Percentiles rank a stretch among this genome's conserved stretches.
Conservation (phyloP, 129 eudicot genomes). For the Lactuca sativa region DNA sequence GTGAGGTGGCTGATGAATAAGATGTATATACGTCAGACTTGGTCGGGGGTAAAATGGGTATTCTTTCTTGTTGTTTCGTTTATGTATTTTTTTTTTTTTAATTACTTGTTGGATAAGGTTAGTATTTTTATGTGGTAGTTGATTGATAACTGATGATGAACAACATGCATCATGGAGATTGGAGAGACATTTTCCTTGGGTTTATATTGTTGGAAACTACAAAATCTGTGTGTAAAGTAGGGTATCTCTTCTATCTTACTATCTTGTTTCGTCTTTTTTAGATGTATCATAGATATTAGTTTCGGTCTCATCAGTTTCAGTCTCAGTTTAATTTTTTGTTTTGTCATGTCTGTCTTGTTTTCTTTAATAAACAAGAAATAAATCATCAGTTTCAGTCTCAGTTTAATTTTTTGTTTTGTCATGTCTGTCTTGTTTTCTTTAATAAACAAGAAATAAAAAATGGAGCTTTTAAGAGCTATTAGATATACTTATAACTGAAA, state of each 20-base stretch:
- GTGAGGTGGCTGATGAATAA: conserved; percentile 17
- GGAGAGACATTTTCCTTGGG: not conserved
- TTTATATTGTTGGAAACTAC: conserved; percentile 13
- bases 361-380: too few relatives aligned
- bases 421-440: too few relatives aligned
- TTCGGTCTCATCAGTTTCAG: not conserved
- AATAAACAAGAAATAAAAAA: too few relatives aligned
- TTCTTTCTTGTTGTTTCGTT: conserved; percentile 12
- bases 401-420: too few relatives aligned
- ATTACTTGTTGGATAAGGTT: conserved; percentile 19
- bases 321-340: not conserved
- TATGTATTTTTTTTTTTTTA: conserved; percentile 2
- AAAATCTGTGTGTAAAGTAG: conserved; percentile 22
- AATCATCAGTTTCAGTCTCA: too few relatives aligned
- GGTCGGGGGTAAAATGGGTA: conserved; percentile 25
- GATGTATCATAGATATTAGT: not conserved
- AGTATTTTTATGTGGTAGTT: conserved; percentile 11
- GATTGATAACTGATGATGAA: conserved; percentile 18
- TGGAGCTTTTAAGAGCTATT: too few relatives aligned
- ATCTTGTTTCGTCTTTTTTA: not conserved
- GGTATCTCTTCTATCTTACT: not conserved
- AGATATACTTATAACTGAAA: too few relatives aligned
- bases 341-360: too few relatives aligned
- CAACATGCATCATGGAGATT: conserved; percentile 1
- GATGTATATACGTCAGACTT: conserved; percentile 35